Percentiles rank a stretch among this genome's conserved stretches.
phyloP scores from a whole-genome alignment of 805 yeast species.

The Maudiozyma bulderi region DNA sequence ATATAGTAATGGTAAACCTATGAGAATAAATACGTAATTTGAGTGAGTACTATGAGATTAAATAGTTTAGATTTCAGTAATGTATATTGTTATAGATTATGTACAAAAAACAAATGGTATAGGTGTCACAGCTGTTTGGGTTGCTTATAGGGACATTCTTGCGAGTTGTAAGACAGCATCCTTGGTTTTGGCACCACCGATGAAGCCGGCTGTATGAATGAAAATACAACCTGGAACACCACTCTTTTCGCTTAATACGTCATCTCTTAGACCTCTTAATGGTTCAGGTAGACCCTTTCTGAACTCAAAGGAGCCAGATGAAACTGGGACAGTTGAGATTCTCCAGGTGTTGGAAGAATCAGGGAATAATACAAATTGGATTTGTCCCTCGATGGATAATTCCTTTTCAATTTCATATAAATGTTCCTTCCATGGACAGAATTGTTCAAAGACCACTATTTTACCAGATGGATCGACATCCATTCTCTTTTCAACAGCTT shows the following conservation, averaged over 20 bases:
- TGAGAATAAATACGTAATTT: too few relatives aligned
- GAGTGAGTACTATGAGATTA: too few relatives aligned
- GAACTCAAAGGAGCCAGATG: conserved; percentile 67
- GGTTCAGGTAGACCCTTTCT: conserved; percentile 81
- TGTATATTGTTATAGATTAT: too few relatives aligned
- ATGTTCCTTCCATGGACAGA: conserved; percentile 95
- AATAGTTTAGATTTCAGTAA: too few relatives aligned
- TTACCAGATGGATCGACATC: conserved; percentile 60
- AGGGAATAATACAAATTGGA: conserved; percentile 69
- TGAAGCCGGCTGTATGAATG: conserved; percentile 94
- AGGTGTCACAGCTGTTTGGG: too few relatives aligned
- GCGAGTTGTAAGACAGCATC: conserved; percentile 79
- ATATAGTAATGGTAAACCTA: too few relatives aligned
- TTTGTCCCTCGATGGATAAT: conserved; percentile 42
- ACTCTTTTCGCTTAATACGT: conserved; percentile 55
- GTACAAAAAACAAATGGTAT: too few relatives aligned
- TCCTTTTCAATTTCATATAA: conserved; percentile 62
- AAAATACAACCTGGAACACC: conserved; percentile 87
- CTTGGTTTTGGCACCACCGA: conserved; percentile 80
- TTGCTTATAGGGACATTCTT: conserved; percentile 27
- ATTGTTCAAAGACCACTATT: conserved; percentile 61
- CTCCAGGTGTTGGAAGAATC: conserved; percentile 74
- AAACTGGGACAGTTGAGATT: conserved; percentile 84
- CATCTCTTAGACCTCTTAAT: conserved; percentile 95
- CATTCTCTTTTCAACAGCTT: conserved; percentile 53